Percentiles rank a stretch among this genome's conserved stretches.
These are phyloP conservation scores for Chaetomium fimeti DNA, from an alignment of 495 filamentous ascomycete species.

Conservation along the genomic window DNA sequence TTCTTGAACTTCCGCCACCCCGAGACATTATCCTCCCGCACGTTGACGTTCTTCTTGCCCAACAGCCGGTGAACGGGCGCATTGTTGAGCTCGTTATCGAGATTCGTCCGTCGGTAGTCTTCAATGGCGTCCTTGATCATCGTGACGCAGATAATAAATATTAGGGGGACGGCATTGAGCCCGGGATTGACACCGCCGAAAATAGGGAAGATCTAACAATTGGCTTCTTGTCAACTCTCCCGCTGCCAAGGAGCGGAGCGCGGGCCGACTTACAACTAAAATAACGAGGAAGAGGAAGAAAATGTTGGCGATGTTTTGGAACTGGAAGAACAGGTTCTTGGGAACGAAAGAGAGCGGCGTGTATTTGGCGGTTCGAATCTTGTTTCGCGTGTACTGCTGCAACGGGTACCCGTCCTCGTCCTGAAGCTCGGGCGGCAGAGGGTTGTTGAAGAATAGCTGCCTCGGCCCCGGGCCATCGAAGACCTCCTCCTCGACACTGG, in stretches of 20 bases:
- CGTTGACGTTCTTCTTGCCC: constrained; percentile 92
- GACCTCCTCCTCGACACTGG: constrained; percentile 31
- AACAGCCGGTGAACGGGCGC: constrained; percentile 87
- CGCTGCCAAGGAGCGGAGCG: background rate
- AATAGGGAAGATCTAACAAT: constrained; percentile 81
- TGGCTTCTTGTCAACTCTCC: constrained; percentile 5
- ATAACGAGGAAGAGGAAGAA: constrained; percentile 98
- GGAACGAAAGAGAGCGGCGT: constrained; percentile 95
- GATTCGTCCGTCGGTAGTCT: constrained; percentile 87
- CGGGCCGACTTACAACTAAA: constrained; percentile 68
- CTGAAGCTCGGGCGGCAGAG: constrained; percentile 71
- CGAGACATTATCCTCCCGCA: constrained; percentile 78
- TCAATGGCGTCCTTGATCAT: constrained; percentile 96
- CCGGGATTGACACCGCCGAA: constrained; percentile 92
- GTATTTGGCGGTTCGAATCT: constrained; percentile 97
- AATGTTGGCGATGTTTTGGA: constrained; percentile 97
- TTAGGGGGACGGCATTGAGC: constrained; percentile 85
- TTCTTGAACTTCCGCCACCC: constrained; percentile 92
- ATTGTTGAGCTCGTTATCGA: constrained; percentile 95
- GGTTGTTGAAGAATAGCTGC: constrained; percentile 78
- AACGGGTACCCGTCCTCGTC: constrained; percentile 79
- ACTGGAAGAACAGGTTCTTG: constrained; percentile 95
- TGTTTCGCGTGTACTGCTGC: constrained; percentile 78
- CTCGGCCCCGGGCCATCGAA: constrained; percentile 42
- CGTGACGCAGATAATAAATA: constrained; percentile 90